Evolutionary conservation across 2,329 filamentous ascomycete species (phyloP).

Genomic region (Pseudogymnoascus pannorum): DNA sequence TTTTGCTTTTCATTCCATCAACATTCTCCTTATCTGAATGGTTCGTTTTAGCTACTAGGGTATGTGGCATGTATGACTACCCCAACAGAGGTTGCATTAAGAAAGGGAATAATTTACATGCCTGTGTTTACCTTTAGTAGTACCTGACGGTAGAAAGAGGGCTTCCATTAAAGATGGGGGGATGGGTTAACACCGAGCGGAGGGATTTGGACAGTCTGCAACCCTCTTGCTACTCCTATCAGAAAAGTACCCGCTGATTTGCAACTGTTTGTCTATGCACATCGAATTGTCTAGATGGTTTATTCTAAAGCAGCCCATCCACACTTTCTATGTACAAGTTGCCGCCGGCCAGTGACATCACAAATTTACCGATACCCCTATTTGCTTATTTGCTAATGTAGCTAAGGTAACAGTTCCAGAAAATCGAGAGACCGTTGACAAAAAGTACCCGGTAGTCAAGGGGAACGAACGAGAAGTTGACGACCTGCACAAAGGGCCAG

Average conservation of each 20-base stretch:
- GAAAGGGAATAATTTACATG: background rate
- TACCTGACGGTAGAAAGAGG: background rate
- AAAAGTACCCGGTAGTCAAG: conserved; percentile 61
- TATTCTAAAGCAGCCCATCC: background rate
- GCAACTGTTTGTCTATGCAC: background rate
- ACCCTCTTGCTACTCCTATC: conserved; percentile 33
- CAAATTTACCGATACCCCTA: conserved; percentile 1
- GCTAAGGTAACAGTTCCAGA: conserved; percentile 39
- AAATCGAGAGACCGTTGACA: conserved; percentile 62
- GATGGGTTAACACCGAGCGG: background rate
- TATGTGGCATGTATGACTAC: background rate
- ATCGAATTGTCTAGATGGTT: background rate
- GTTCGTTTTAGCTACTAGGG: background rate
- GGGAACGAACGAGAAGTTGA: conserved; percentile 66
- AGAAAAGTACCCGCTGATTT: background rate
- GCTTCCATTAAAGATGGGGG: background rate
- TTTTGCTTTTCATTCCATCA: background rate
- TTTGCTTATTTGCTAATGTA: conserved; percentile 24
- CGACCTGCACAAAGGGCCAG: conserved; percentile 60
- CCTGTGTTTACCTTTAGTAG: background rate
- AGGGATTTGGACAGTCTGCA: background rate
- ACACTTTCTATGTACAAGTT: background rate
- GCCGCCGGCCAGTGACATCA: background rate
- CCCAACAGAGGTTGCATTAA: background rate
- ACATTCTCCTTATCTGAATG: background rate